Percentiles rank a stretch among this genome's conserved stretches.
Evolutionary conservation across 177 flowering plant species (phyloP).

Genomic region (Vitis hybrid): DNA sequence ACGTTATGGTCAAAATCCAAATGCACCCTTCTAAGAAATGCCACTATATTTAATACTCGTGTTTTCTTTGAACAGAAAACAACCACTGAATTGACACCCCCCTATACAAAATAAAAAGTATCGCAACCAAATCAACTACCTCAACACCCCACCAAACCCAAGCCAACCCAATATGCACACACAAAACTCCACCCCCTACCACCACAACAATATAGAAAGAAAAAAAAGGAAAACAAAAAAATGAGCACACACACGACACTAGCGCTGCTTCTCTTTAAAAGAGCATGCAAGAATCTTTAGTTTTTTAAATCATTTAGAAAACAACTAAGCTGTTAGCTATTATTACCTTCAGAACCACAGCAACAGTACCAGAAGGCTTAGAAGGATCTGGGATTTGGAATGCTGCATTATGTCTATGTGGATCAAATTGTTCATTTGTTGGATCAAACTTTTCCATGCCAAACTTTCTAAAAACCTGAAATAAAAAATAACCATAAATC

Average conservation of each 20-base stretch:
- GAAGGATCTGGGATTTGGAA: conserved; percentile 81
- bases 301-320: not conserved
- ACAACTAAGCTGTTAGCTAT: not conserved
- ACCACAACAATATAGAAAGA: too few relatives aligned
- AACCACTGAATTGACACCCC: too few relatives aligned
- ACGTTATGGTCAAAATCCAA: too few relatives aligned
- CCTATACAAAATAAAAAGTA: too few relatives aligned
- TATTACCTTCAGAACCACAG: conserved; percentile 79
- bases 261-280: not conserved
- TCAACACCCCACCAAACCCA: too few relatives aligned
- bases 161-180: too few relatives aligned
- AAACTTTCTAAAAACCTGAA: conserved; percentile 76
- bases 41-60: too few relatives aligned
- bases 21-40: too few relatives aligned
- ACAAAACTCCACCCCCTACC: too few relatives aligned
- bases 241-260: too few relatives aligned
- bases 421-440: conserved; percentile 80
- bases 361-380: conserved; percentile 77
- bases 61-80: too few relatives aligned
- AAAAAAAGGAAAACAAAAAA: not conserved
- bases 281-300: not conserved
- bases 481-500: conserved; percentile 2
- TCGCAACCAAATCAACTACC: too few relatives aligned
- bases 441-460: conserved; percentile 83
- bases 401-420: conserved; percentile 81